These are phyloP conservation scores for Echites panduratus DNA, from an alignment of 257 asterid species.

Conservation along the genomic window DNA sequence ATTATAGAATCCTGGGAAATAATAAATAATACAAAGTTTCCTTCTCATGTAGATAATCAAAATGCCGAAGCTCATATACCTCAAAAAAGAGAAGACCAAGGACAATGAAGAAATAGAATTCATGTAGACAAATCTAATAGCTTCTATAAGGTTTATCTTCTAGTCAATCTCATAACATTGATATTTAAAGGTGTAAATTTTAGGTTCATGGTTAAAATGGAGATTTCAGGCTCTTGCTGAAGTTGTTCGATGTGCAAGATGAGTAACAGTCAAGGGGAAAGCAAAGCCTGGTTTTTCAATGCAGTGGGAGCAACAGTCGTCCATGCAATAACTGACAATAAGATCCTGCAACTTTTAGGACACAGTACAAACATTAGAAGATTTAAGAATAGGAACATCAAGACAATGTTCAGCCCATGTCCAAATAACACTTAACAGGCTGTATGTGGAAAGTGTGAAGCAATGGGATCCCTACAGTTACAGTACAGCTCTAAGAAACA, in stretches of 20 bases:
- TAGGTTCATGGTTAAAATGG: neutral
- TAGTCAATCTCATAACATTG: neutral
- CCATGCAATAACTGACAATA: neutral
- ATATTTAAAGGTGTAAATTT: neutral
- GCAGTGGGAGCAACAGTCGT: neutral
- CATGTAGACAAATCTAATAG: neutral
- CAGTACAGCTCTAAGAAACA: conserved; percentile 1
- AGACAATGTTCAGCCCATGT: neutral
- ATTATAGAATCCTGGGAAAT: neutral
- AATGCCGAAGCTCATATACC: neutral
- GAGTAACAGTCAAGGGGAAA: neutral
- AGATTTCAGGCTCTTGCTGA: neutral
- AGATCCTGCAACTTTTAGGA: neutral
- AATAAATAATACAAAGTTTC: neutral
- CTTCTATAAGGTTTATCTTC: neutral
- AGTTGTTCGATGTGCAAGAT: neutral
- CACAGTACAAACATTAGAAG: neutral
- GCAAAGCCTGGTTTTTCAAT: neutral
- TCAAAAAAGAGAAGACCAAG: neutral
- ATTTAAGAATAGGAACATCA: neutral
- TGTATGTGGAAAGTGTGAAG: neutral
- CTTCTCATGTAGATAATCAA: neutral
- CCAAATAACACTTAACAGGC: neutral
- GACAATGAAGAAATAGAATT: neutral
- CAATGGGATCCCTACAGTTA: neutral